Evolutionary conservation across 1,284 basidiomycete species (phyloP).

Genomic region (Trametes hirsuta): DNA sequence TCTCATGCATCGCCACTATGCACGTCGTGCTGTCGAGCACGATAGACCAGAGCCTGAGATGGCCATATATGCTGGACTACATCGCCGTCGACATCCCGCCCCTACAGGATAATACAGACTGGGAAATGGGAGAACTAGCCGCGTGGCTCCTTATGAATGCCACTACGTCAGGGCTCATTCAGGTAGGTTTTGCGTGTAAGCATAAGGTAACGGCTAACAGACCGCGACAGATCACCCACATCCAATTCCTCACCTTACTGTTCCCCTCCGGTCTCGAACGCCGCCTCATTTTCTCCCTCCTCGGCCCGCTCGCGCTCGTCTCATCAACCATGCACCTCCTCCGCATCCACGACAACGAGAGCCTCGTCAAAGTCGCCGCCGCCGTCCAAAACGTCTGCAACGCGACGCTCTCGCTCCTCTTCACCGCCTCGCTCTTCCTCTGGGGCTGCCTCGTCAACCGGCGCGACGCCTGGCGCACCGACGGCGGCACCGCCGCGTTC

Average conservation of each 20-base stretch:
- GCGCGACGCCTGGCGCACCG: slow-evolving; percentile 90
- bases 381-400: slow-evolving; percentile 95
- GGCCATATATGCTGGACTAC: slow-evolving; percentile 97
- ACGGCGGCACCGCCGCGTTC: slow-evolving; percentile 95
- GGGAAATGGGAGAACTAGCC: slow-evolving; percentile 71
- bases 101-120: slow-evolving; percentile 43
- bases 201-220: not conserved
- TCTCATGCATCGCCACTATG: slow-evolving; percentile 77
- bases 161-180: slow-evolving; percentile 82
- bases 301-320: slow-evolving; percentile 89
- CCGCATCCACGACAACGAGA: slow-evolving; percentile 56
- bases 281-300: slow-evolving; percentile 83
- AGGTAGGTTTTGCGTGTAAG: slow-evolving; percentile 52
- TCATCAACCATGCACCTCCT: slow-evolving; percentile 88
- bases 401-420: slow-evolving; percentile 91
- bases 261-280: slow-evolving; percentile 95
- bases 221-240: slow-evolving; percentile 83
- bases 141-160: slow-evolving; percentile 92
- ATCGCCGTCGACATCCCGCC: slow-evolving; percentile 84
- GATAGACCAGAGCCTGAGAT: slow-evolving; percentile 66
- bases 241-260: slow-evolving; percentile 95
- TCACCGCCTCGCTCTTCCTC: slow-evolving; percentile 86
- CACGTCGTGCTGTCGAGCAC: slow-evolving; percentile 72
- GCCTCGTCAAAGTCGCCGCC: slow-evolving; percentile 65
- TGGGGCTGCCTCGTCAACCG: slow-evolving; percentile 95